Conservation (phyloP, 2,329 filamentous ascomycete genomes). For the Scorias spongiosa region DNA sequence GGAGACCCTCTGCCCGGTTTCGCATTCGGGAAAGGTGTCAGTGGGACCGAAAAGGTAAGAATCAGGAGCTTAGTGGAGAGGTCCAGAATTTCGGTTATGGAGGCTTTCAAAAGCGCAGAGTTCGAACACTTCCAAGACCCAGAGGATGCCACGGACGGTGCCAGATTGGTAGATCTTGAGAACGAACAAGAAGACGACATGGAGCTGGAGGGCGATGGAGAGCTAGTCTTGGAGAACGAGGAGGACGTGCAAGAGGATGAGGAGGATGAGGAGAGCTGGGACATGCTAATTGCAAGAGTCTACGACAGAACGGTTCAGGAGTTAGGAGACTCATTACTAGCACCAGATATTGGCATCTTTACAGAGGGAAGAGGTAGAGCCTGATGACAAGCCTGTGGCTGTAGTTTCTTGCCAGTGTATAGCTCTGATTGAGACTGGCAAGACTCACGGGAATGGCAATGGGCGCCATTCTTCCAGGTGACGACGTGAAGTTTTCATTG, state of each 20-base stretch:
- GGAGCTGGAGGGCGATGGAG: conserved; percentile 16
- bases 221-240: conserved; percentile 10
- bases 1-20: conserved; percentile 56
- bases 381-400: not conserved
- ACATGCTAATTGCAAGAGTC: conserved; percentile 59
- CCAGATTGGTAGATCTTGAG: conserved; percentile 25
- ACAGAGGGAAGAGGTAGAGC: conserved; percentile 22
- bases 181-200: conserved; percentile 27
- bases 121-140: conserved; percentile 27
- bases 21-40: conserved; percentile 44
- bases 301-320: conserved; percentile 69
- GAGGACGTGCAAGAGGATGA: conserved; percentile 15
- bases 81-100: conserved; percentile 54
- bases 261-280: conserved; percentile 26
- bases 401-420: no score
- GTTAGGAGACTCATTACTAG: conserved; percentile 51
- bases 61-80: conserved; percentile 68
- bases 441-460: no score
- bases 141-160: conserved; percentile 14
- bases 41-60: conserved; percentile 79
- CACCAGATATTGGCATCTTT: conserved; percentile 30
- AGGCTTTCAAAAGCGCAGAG: conserved; percentile 45
- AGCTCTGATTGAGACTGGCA: no score
- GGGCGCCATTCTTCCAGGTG: no score
- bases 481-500: no score